These are phyloP conservation scores for Senna tora DNA, from an alignment of 306 rosid species.

Conservation along the genomic window DNA sequence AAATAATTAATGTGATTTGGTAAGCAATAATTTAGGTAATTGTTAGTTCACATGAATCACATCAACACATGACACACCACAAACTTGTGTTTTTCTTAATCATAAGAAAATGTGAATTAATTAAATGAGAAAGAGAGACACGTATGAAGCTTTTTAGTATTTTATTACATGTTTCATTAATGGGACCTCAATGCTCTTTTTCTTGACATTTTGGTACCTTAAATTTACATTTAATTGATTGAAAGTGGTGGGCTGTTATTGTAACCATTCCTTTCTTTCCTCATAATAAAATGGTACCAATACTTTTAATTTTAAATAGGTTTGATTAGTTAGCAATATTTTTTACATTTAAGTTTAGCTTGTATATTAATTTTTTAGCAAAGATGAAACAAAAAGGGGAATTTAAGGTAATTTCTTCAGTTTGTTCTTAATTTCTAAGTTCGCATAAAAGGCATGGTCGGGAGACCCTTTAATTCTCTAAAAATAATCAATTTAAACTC, in stretches of 20 bases:
- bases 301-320: background rate
- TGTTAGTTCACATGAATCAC: slow-evolving; percentile 46
- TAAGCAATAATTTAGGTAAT: slow-evolving; percentile 28
- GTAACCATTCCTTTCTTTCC: slow-evolving; percentile 28
- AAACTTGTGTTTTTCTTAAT: slow-evolving; percentile 39
- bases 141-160: background rate
- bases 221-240: background rate
- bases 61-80: slow-evolving; percentile 23
- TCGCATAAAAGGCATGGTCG: too few relatives aligned
- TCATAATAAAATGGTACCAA: background rate
- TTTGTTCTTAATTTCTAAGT: too few relatives aligned
- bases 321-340: too few relatives aligned
- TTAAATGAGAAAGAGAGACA: slow-evolving; percentile 15
- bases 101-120: slow-evolving; percentile 36
- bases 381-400: too few relatives aligned
- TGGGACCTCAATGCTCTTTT: background rate
- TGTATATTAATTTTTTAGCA: too few relatives aligned
- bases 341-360: too few relatives aligned
- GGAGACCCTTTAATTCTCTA: too few relatives aligned
- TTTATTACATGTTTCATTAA: slow-evolving; percentile 27
- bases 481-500: too few relatives aligned
- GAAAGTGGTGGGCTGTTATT: slow-evolving; percentile 27
- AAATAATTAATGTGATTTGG: slow-evolving; percentile 42
- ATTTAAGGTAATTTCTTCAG: too few relatives aligned
- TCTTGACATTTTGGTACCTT: background rate